phyloP scores from a whole-genome alignment of 768 basidiomycete species.

The Rhizopogon rudus region DNA sequence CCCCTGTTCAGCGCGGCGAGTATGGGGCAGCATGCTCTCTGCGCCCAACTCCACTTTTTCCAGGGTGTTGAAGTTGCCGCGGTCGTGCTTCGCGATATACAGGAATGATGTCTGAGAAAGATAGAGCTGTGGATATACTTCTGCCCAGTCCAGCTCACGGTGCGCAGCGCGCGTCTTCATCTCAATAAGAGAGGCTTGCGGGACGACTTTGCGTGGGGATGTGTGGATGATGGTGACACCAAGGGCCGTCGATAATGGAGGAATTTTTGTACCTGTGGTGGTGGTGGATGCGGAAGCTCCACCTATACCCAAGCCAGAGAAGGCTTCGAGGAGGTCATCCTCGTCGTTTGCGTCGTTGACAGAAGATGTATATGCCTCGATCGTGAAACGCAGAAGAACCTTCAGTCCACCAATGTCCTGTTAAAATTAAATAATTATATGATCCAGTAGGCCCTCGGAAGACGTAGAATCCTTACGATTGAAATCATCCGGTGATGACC shows the following conservation, averaged over 20 bases:
- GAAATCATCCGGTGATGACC: conserved; percentile 60
- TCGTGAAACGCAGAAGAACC: conserved; percentile 54
- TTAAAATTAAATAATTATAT: background rate
- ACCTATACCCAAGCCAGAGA: conserved; percentile 19
- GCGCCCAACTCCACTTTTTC: conserved; percentile 40
- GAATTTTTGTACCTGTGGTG: background rate
- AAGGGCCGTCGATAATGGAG: background rate
- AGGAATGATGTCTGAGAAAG: conserved; percentile 64
- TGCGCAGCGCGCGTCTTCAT: conserved; percentile 25
- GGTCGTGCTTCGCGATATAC: conserved; percentile 52
- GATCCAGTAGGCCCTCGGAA: background rate
- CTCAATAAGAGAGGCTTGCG: conserved; percentile 32
- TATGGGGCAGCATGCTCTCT: conserved; percentile 17
- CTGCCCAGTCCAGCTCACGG: conserved; percentile 48
- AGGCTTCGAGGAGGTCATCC: conserved; percentile 21
- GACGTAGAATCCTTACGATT: conserved; percentile 42
- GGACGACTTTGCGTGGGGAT: conserved; percentile 23
- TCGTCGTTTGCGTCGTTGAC: conserved; percentile 3
- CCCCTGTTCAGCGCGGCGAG: conserved; percentile 14
- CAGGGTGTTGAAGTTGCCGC: conserved; percentile 47
- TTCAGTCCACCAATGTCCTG: conserved; percentile 57
- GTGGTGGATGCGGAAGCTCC: background rate
- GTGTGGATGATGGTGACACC: conserved; percentile 18
- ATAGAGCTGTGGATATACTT: conserved; percentile 60
- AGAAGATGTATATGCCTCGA: conserved; percentile 35